Base-by-base conservation (phyloP, 257 asterid species). In the Jasminum sambac region DNA sequence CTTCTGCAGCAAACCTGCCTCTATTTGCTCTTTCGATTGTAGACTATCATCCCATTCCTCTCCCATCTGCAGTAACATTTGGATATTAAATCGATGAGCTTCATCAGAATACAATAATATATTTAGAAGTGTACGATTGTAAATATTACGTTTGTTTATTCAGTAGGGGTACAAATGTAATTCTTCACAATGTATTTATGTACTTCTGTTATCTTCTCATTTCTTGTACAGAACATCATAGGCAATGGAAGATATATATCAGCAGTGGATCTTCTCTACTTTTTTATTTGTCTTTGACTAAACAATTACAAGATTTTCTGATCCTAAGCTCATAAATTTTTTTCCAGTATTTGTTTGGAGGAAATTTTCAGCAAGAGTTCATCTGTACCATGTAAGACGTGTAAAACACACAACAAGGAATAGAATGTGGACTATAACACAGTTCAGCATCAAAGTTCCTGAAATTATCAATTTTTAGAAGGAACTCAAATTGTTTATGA, bases 21-120 rank as follows among this genome's bases (percentile, higher is more conserved):
- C 97, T 46, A 89, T 74, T 79, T 87, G 78, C 79, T 94, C 96
- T 77, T 86, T 91, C 8, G 99, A 87, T 78, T 89, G 97, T 34
- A 80, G 71, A 72, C 97, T 86, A 48, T 83, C 86, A 76, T 94
- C 92, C 99, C 99, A 94, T 30, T 88, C 92, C 79, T 91, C 99
- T 68, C 96, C 97, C 83, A 88, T 82, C 97, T 94, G 84, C 69
- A 80, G 80, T 39, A 73, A 64, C 37, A 62, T 62, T 69, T 43
- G 71, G 64, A 39, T 21, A 46, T 60, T 17, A 38, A 44, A 68
- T 64, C 66, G 24, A 44, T 61, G 36, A 37, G 63, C 69, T 74
- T 11, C 16, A 46, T 38, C 44, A 26, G 50, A 63, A 43, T 63
- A 63, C 63, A 69, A 62, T 44, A 44, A 55, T 12, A 17, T 17